Evolutionary conservation across 345 rosid genomes (phyloP).

Genomic region (Anastatica hierochuntica): DNA sequence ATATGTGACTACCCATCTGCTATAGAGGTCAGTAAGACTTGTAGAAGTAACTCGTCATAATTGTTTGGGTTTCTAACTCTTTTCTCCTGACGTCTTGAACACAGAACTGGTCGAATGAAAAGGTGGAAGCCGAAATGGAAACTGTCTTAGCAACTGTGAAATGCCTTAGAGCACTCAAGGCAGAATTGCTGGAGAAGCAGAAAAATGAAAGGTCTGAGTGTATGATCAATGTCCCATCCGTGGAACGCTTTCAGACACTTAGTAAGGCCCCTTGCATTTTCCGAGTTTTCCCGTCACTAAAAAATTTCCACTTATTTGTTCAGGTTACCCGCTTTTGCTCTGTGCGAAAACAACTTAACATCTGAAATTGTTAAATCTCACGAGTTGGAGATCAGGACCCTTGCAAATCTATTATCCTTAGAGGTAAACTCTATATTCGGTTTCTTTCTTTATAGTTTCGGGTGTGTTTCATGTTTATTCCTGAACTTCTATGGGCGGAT

Average conservation of each 20-base stretch:
- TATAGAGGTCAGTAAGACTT: constrained; percentile 38
- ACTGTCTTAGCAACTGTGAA: constrained; percentile 56
- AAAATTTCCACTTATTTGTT: not conserved
- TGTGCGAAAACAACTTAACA: constrained; percentile 55
- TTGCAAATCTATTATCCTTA: constrained; percentile 64
- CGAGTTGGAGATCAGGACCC: constrained; percentile 71
- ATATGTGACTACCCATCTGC: constrained; percentile 64
- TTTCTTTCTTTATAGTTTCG: not conserved
- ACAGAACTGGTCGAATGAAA: constrained; percentile 63
- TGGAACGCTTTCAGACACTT: not conserved
- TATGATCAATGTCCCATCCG: not conserved
- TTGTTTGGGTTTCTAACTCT: not conserved
- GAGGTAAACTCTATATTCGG: constrained; percentile 33
- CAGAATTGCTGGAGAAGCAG: constrained; percentile 62
- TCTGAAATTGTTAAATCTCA: constrained; percentile 41
- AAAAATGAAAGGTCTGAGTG: constrained; percentile 60
- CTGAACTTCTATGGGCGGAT: not conserved
- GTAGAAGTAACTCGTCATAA: not conserved
- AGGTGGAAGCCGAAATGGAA: constrained; percentile 72
- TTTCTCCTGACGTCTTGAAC: not conserved
- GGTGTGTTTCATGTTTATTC: not conserved
- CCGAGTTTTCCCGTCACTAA: too few species aligned
- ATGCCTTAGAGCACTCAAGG: constrained; percentile 61
- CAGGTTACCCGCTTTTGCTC: constrained; percentile 81
- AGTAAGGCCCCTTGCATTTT: too few species aligned